phyloP scores from a whole-genome alignment of 2,329 filamentous ascomycete species.

The Nannizziopsis barbatae region DNA sequence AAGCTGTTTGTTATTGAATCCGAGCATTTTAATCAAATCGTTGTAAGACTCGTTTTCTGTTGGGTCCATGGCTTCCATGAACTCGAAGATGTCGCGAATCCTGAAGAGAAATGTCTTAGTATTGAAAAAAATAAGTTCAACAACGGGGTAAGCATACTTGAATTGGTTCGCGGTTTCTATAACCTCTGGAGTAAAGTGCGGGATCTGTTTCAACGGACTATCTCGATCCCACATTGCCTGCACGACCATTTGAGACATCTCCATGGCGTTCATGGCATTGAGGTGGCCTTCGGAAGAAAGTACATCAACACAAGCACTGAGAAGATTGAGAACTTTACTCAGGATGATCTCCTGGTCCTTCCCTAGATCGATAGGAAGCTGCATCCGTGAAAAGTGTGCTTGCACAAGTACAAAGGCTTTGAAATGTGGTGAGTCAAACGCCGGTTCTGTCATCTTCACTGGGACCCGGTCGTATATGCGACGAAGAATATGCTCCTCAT shows the following conservation, averaged over 20 bases:
- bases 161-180: conserved; percentile 72
- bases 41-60: conserved; percentile 77
- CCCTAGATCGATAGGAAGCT: conserved; percentile 84
- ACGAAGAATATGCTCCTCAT: conserved; percentile 76
- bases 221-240: conserved; percentile 99
- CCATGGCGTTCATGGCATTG: conserved; percentile 97
- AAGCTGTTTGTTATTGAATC: conserved; percentile 69
- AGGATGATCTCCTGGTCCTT: conserved; percentile 91
- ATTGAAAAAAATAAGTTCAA: not conserved
- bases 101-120: conserved; percentile 32
- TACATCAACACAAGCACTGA: conserved; percentile 89
- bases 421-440: conserved; percentile 91
- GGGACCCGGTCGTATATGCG: conserved; percentile 91
- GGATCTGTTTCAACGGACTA: conserved; percentile 92
- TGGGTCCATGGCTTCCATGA: conserved; percentile 98
- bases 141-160: conserved; percentile 45
- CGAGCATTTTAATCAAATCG: conserved; percentile 63
- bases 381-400: conserved; percentile 95
- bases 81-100: conserved; percentile 90
- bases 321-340: conserved; percentile 69
- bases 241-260: conserved; percentile 98
- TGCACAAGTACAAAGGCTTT: conserved; percentile 96
- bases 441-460: conserved; percentile 82
- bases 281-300: conserved; percentile 90
- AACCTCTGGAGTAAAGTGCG: conserved; percentile 75